Conservation (phyloP, 805 yeast species). For the Nakazawaea anatomiae region DNA sequence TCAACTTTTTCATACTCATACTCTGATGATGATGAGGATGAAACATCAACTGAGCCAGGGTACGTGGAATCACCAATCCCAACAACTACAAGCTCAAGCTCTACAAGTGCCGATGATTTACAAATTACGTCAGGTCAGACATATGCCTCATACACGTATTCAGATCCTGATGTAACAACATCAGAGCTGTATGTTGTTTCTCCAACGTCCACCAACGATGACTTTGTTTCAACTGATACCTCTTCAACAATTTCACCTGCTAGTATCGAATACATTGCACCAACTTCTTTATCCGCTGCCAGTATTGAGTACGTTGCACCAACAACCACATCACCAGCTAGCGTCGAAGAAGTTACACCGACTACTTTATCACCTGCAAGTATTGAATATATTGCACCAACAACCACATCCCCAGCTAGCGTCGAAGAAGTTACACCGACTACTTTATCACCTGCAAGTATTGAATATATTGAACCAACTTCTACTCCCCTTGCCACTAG, state of each 20-base stretch:
- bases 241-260: not conserved
- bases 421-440: too few relatives aligned
- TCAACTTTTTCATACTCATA: not conserved
- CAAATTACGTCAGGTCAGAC: not conserved
- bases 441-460: not conserved
- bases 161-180: not conserved
- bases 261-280: not conserved
- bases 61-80: not conserved
- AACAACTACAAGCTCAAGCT: not conserved
- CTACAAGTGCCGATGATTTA: not conserved
- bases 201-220: not conserved
- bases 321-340: not conserved
- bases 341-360: too few relatives aligned
- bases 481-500: not conserved
- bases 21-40: conserved; percentile 1
- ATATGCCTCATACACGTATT: not conserved
- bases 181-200: not conserved
- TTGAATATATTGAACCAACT: not conserved
- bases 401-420: conserved; percentile 1
- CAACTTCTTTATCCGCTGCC: not conserved
- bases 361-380: not conserved
- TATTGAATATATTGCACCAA: not conserved
- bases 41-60: not conserved
- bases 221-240: too few relatives aligned
- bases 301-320: not conserved